Percentiles rank a stretch among this genome's conserved stretches.
Conservation (phyloP, 2,329 filamentous ascomycete genomes). For the Ophiocordyceps unilateralis region DNA sequence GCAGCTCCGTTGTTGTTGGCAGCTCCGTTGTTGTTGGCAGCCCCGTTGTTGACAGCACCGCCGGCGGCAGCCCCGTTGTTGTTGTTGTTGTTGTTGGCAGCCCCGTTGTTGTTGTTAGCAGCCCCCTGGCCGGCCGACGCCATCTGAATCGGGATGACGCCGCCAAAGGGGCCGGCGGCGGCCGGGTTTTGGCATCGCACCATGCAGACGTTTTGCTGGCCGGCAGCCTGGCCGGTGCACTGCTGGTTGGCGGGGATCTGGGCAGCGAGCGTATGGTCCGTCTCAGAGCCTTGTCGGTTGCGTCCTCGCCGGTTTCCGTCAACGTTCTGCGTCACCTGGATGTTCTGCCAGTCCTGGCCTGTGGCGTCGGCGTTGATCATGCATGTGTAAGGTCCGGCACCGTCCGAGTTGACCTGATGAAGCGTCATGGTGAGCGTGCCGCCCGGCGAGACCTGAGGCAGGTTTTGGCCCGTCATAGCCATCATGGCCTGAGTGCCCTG, state of each 20-base stretch:
- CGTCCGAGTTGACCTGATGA: conserved; percentile 51
- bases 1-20: neutral
- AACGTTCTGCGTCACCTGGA: conserved; percentile 29
- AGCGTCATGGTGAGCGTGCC: conserved; percentile 43
- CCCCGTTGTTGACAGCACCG: neutral
- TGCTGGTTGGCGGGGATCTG: conserved; percentile 34
- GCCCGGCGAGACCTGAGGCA: conserved; percentile 42
- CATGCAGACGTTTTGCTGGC: conserved; percentile 41
- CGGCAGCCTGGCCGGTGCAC: conserved; percentile 43
- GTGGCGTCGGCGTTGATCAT: conserved; percentile 46
- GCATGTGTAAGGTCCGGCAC: conserved; percentile 47
- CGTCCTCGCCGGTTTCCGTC: conserved; percentile 15
- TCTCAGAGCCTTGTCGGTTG: conserved; percentile 22
- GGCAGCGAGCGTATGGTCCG: conserved; percentile 35
- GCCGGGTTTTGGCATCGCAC: conserved; percentile 45
- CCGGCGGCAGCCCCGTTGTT: neutral
- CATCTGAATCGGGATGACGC: conserved; percentile 23
- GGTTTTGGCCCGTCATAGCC: conserved; percentile 32
- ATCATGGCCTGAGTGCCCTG: conserved; percentile 39
- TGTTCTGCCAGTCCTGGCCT: conserved; percentile 31
- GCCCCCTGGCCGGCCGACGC: neutral
- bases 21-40: neutral
- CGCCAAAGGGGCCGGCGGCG: conserved; percentile 43
- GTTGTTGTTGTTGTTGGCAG: neutral
- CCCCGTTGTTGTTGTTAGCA: neutral